phyloP scores from a whole-genome alignment of 2,329 filamentous ascomycete genomes.

The Chalaropsis thielavioides region DNA sequence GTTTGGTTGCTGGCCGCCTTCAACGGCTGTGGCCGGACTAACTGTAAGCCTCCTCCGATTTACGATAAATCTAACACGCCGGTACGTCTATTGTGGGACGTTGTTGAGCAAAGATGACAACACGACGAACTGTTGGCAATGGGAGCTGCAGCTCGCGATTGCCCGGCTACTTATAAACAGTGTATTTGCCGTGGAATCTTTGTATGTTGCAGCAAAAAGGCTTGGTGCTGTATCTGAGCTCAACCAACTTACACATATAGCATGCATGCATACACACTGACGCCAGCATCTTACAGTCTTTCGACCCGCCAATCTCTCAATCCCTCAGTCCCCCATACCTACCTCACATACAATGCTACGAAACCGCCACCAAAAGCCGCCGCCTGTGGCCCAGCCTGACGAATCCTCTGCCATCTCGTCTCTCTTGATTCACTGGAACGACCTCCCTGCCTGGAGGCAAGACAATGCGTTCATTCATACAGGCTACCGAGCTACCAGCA shows the following conservation, averaged over 20 bases:
- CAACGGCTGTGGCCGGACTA: too few relatives aligned
- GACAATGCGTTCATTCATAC: conserved; percentile 43
- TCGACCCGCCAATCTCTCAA: not conserved
- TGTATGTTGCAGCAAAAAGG: too few relatives aligned
- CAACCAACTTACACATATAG: too few relatives aligned
- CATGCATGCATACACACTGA: not conserved
- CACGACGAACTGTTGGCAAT: too few relatives aligned
- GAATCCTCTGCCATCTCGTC: not conserved
- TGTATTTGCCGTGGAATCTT: not conserved
- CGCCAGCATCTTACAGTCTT: not conserved
- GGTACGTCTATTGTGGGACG: too few relatives aligned
- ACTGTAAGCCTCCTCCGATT: too few relatives aligned
- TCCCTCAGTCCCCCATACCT: not conserved
- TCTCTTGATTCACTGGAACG: conserved; percentile 34
- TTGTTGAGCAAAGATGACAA: too few relatives aligned
- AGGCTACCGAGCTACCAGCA: conserved; percentile 39
- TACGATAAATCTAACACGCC: too few relatives aligned
- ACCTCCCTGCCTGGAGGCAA: conserved; percentile 43
- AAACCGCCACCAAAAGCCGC: not conserved
- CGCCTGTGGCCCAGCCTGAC: not conserved
- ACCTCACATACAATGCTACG: not conserved
- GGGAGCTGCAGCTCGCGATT: too few relatives aligned
- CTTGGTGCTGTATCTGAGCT: too few relatives aligned
- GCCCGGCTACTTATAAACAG: too few relatives aligned
- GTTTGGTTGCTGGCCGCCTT: too few relatives aligned